These are phyloP conservation scores for Penicillium malachiteum DNA, from an alignment of 495 filamentous ascomycete genomes.

Conservation along the genomic window DNA sequence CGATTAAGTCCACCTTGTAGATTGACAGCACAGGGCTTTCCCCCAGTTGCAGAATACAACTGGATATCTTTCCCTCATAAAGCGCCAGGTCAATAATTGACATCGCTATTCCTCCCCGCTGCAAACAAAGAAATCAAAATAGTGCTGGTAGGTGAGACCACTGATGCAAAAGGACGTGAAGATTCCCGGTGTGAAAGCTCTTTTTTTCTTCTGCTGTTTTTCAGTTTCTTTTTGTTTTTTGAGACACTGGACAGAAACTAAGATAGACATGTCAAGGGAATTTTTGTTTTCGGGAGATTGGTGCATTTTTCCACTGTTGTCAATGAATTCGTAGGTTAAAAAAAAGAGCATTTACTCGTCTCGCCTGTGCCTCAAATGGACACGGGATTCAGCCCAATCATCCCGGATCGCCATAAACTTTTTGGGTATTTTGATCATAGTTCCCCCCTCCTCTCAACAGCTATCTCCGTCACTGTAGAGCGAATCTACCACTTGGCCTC, in stretches of 20 bases:
- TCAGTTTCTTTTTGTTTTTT: conserved; percentile 39
- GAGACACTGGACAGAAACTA: conserved; percentile 41
- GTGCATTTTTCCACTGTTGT: conserved; percentile 18
- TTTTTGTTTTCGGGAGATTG: conserved; percentile 26
- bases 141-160: conserved; percentile 27
- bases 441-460: conserved; percentile 30
- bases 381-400: conserved; percentile 22
- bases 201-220: conserved; percentile 42
- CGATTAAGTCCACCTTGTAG: conserved; percentile 62
- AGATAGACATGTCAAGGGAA: conserved; percentile 50
- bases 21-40: conserved; percentile 90
- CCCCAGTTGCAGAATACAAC: conserved; percentile 58
- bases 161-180: conserved; percentile 32
- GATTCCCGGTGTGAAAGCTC: conserved; percentile 32
- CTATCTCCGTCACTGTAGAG: conserved; percentile 30
- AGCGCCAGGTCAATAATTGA: conserved; percentile 66
- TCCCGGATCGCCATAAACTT: conserved; percentile 30
- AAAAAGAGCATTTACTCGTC: conserved; percentile 24
- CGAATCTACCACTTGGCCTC: conserved; percentile 66
- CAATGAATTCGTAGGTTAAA: conserved; percentile 25
- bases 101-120: conserved; percentile 47
- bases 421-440: conserved; percentile 23
- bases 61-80: conserved; percentile 98
- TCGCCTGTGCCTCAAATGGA: conserved; percentile 10
- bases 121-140: conserved; percentile 31